Evolutionary conservation across 2,329 filamentous ascomycete genomes (phyloP), one percentile per base, ranked within the genome.

Genomic region (Aureobasidium sp.): DNA sequence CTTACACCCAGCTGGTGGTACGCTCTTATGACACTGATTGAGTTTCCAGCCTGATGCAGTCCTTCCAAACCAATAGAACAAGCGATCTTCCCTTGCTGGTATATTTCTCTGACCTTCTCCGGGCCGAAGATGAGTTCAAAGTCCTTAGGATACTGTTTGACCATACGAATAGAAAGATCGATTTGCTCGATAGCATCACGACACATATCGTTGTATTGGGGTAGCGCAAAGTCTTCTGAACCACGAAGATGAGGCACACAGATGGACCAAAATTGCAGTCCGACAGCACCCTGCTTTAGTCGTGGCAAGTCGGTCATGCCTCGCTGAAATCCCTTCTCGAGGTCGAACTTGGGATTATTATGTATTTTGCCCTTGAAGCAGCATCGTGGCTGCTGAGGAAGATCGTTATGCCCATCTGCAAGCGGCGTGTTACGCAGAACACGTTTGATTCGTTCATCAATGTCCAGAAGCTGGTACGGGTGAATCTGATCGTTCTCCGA

Each of bases 61-160:
- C 67, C 75, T 65, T 77, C 75, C 13, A 75, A 71, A 0, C 75
- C 75, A 48, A 76, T 70, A 66, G 75, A 74, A 52, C 71, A 73
- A 0, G 74, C 69, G 7, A 77, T 73, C 9, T 66, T 69, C 1
- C 73, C 73, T 1, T 62, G 44, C 23, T 67, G 66, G 62, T 76
- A 76, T 3, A 70, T 65, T 3, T 53, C 29, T 36, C 68, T 67
- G 1, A 74, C 70, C 26, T 71, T 69, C 5, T 67, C 66, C 0
- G 73, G 71, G 4, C 64, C 63, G 2, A 63, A 67, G 12, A 69
- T 68, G 20, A 72, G 57, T 66, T 64, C 9, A 65, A 69, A 64
- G 61, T 71, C 15, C 62, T 72, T 10, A 64, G 71, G 63, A 69
- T 74, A 61, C 68, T 65, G 36, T 64, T 70, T 68, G 67, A 73